phyloP scores from a whole-genome alignment of 306 rosid species.

The Vigna mungo region DNA sequence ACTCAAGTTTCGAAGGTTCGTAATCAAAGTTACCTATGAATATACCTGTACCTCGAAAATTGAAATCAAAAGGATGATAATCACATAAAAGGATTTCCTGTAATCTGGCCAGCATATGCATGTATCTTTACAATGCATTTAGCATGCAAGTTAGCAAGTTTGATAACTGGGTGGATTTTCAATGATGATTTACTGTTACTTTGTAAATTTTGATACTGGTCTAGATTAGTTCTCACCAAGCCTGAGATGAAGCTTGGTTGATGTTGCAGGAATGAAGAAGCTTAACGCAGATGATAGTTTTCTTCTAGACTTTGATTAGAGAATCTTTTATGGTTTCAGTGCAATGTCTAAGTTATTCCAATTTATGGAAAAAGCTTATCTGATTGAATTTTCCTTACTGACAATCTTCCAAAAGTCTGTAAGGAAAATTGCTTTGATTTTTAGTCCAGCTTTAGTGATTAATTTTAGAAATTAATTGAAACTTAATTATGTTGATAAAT shows the following conservation, averaged over 20 bases:
- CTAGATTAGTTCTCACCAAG: neutral
- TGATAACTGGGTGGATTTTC: neutral
- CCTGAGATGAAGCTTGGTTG: neutral
- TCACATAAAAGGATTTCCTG: neutral
- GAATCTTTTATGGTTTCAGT: neutral
- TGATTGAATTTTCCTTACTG: neutral
- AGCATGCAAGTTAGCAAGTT: conserved; percentile 18
- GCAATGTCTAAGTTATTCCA: conserved; percentile 9
- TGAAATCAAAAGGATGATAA: neutral
- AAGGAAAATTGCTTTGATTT: neutral
- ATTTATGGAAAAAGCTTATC: neutral
- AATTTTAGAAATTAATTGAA: conserved; percentile 9
- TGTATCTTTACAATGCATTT: neutral
- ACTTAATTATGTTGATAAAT: neutral
- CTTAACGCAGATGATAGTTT: neutral
- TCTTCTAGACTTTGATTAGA: neutral
- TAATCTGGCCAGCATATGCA: neutral
- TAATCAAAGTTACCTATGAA: neutral
- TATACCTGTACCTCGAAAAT: conserved; percentile 3
- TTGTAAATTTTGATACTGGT: conserved; percentile 2
- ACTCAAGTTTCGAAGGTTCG: conserved; percentile 14
- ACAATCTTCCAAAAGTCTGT: neutral
- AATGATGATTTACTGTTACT: conserved; percentile 21
- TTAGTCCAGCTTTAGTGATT: neutral
- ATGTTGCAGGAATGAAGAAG: neutral